phyloP scores from a whole-genome alignment of 257 asterid genomes.

The Nicotiana undulata region DNA sequence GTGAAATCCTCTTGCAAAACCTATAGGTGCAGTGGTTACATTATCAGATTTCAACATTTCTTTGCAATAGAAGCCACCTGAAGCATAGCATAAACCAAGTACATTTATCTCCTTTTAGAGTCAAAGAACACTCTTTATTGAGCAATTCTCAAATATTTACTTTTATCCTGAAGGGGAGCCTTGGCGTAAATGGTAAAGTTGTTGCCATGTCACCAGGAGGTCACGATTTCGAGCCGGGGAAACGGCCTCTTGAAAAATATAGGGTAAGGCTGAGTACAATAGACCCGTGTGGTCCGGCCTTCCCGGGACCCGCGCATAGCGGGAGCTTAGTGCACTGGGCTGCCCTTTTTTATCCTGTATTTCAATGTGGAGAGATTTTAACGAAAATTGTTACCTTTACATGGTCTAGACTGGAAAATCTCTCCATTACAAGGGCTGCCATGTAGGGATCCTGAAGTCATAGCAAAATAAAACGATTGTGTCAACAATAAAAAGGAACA shows the following conservation, averaged over 20 bases:
- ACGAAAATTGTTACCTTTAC: conserved; percentile 48
- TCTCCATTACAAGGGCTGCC: conserved; percentile 77
- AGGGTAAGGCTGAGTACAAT: too few species aligned
- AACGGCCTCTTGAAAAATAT: too few species aligned
- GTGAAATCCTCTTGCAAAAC: conserved; percentile 90
- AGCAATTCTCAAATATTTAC: neutral
- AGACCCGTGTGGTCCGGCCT: too few species aligned
- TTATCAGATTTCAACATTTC: neutral
- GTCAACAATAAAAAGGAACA: neutral
- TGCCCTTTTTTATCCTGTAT: neutral
- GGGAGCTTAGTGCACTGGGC: too few species aligned
- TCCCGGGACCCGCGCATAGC: too few species aligned
- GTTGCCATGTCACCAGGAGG: too few species aligned
- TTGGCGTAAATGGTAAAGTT: too few species aligned
- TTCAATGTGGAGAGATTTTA: too few species aligned
- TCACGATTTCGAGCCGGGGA: too few species aligned
- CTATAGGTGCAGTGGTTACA: conserved; percentile 27
- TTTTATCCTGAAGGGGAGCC: neutral
- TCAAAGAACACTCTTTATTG: neutral
- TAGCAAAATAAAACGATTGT: neutral
- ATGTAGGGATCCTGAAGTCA: conserved; percentile 73
- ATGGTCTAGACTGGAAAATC: conserved; percentile 44
- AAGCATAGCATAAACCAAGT: neutral
- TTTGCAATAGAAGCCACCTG: neutral
- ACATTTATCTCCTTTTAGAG: neutral